Base-by-base conservation (phyloP, 2,329 filamentous ascomycete species). In the Aureobasidium sp. region DNA sequence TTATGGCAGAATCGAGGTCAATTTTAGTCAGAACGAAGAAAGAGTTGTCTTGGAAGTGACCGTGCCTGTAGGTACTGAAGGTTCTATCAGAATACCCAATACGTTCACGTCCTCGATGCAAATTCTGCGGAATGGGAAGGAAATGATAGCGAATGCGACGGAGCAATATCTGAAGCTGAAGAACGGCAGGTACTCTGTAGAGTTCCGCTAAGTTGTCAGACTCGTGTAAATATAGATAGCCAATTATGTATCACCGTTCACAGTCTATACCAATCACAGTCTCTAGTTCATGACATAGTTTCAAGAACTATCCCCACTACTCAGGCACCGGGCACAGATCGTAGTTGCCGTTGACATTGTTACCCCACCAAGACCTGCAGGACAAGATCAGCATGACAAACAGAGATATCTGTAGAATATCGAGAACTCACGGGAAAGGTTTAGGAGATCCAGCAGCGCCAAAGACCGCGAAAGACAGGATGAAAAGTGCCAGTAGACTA, bases 311-410 rank as follows among this genome's bases (percentile, higher is more conserved):
- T n/a, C n/a, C n/a, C n/a, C n/a, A 17, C 17, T 4, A 45, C 2
- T 45, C 41, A 5, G 41, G 19, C 12, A 45, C 41, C 1, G 75
- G 76, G 57, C 76, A 79, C 34, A 69, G 64, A 58, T 79, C 76
- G 41, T 74, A 76, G 58, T 74, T 69, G 1, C 74, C 76, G 21
- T 72, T 61, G 0, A 57, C 64, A 25, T 78, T 77, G 48, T 79
- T 80, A 0, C 77, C 77, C 76, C 76, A 79, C 77, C 77, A 80
- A 2, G 59, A 62, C 0, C 76, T 76, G 58, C 79, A 79, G 0
- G 72, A 68, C 8, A 66, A 60, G 0, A 5, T 55, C 55, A 25
- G 50, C 56, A 7, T 48, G 3, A 22, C 11, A 42, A 16, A 6
- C 3, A 10, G 2, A 21, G 11, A 5, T n/a, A n/a, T n/a, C n/a